Base-by-base conservation (phyloP, 169 alveolate species). In the Plasmodium yoelii region DNA sequence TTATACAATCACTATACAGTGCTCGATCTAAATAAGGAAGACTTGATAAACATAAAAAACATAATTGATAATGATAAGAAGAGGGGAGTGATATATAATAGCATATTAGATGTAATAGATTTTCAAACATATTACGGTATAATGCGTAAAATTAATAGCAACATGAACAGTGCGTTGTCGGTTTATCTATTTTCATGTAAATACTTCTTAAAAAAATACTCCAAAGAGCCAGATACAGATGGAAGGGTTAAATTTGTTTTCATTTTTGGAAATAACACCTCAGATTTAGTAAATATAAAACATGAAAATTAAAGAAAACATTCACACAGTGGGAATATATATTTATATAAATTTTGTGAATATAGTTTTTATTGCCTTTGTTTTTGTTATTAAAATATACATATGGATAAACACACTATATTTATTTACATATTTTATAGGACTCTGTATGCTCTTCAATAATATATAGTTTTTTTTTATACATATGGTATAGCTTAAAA, bases 381-480 rank as follows among this genome's bases (percentile, higher is more conserved):
- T 34, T 34, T 34, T 26, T 15, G 18, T 13, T 67, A 67, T 22
- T 2, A 44, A 13, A 34, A 19, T 57, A 8, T 57, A 18, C 19
- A 8, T n/a, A 15, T 57, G n/a, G 26, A 18, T 57, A 57, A 8
- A 24, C 12, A 18, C 34, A 57, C 8, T 34, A 34, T 34, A 34
- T 34, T 34, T 34, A 34, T 73, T 72, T 39, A 42, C 53, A 22
- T 42, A 39, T 57, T 67, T 67, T 47, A 15, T 46, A 84, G 91
- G 91, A 84, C 70, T 84, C 91, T 15, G 86, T 84, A 26, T 84
- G 91, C 24, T 84, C 91, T 10, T 67, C 91, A 15, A 84, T 84
- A 12, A 59, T 84, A 24, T 84, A 69, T 34, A 84, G 91, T 59
- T 84, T 84, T 84, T 84, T 84, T 84, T 69, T 84, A 39, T 63